Conservation (phyloP, 129 eudicot genomes). For the Pittosporum tobira region DNA sequence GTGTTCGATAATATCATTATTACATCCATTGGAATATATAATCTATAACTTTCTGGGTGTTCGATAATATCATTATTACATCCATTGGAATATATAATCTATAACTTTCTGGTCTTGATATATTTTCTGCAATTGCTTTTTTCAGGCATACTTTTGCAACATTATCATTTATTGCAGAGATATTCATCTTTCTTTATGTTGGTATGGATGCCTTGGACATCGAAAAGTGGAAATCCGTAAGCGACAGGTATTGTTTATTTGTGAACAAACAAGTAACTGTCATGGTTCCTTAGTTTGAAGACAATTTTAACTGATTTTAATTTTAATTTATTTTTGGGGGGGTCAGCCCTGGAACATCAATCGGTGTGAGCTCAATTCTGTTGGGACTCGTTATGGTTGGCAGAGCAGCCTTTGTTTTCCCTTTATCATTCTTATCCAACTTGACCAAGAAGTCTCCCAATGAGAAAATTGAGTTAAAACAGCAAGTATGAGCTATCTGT, state of each 20-base stretch:
- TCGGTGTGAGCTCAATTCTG: constrained; percentile 61
- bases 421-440: constrained; percentile 74
- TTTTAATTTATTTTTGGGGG: constrained; percentile 3
- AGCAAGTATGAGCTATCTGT: constrained; percentile 52
- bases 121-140: neutral
- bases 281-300: neutral
- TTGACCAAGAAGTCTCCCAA: constrained; percentile 46
- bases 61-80: no score
- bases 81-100: neutral
- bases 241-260: constrained; percentile 30
- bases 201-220: constrained; percentile 97
- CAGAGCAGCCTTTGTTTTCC: constrained; percentile 87
- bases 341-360: constrained; percentile 69
- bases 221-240: constrained; percentile 69
- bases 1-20: no score
- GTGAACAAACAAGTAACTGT: neutral
- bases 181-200: constrained; percentile 78
- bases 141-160: constrained; percentile 93
- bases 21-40: neutral
- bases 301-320: neutral
- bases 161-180: constrained; percentile 69
- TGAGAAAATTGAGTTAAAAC: constrained; percentile 52
- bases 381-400: constrained; percentile 68
- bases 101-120: constrained; percentile 1
- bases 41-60: constrained; percentile 8